These are phyloP conservation scores for Tinospora cordifolia DNA, from an alignment of 164 flowering plant species.

Conservation along the genomic window DNA sequence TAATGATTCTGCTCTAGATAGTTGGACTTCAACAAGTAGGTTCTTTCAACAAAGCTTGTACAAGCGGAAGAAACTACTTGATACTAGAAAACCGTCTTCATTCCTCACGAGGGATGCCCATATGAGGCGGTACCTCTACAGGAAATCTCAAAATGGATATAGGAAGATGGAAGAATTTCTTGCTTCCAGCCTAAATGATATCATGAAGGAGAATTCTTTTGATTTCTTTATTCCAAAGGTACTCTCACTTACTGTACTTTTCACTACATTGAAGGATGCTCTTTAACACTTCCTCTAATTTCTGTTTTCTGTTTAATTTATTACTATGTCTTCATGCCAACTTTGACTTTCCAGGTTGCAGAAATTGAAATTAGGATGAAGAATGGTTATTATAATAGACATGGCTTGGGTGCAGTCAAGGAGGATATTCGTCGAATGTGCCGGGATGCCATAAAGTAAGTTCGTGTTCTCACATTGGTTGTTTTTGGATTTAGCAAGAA, in stretches of 20 bases:
- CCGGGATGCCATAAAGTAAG: conserved; percentile 88
- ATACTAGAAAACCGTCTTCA: conserved; percentile 71
- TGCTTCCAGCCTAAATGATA: conserved; percentile 55
- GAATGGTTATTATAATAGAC: conserved; percentile 75
- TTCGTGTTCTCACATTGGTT: neutral
- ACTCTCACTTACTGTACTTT: neutral
- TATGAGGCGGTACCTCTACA: conserved; percentile 60
- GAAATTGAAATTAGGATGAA: conserved; percentile 77
- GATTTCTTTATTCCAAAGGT: conserved; percentile 94
- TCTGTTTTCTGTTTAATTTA: neutral
- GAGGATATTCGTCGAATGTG: conserved; percentile 89
- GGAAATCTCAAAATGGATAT: conserved; percentile 66
- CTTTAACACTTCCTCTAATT: too few species aligned
- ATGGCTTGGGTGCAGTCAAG: conserved; percentile 69
- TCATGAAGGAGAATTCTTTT: conserved; percentile 78
- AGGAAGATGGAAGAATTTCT: conserved; percentile 74
- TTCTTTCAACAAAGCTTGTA: conserved; percentile 61
- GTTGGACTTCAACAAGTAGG: conserved; percentile 55
- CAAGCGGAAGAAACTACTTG: conserved; percentile 69
- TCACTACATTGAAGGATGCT: neutral
- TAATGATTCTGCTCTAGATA: conserved; percentile 31
- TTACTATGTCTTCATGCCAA: neutral
- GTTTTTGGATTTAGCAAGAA: neutral
- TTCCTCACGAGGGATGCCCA: conserved; percentile 88
- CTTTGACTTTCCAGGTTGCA: conserved; percentile 49